These are phyloP conservation scores for Naematelia aurantialba DNA, from an alignment of 768 basidiomycete species.

Conservation along the genomic window DNA sequence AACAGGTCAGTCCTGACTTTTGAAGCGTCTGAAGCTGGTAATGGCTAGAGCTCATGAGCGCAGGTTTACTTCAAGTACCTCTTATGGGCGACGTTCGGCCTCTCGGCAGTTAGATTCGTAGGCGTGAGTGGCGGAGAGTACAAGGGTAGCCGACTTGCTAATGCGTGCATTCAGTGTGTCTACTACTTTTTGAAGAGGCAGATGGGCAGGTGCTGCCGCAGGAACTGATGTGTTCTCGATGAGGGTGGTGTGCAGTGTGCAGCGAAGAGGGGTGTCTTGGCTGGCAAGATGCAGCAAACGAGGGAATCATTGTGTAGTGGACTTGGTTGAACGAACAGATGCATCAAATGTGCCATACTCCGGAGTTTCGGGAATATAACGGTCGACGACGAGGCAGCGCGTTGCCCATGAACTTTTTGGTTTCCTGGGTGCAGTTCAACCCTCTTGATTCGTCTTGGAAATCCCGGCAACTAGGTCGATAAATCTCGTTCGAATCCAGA, in stretches of 20 bases:
- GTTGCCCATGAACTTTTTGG: neutral
- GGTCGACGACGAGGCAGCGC: neutral
- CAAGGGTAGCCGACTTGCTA: neutral
- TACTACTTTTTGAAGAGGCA: slow-evolving; percentile 43
- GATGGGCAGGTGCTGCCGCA: slow-evolving; percentile 35
- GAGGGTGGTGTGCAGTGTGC: too few relatives aligned
- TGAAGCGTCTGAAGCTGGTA: too few relatives aligned
- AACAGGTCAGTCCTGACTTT: slow-evolving; percentile 22
- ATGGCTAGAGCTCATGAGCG: neutral
- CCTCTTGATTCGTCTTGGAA: neutral
- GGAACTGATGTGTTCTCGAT: too few relatives aligned
- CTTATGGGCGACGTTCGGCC: slow-evolving; percentile 43
- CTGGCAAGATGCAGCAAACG: too few relatives aligned
- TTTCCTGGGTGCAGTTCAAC: neutral
- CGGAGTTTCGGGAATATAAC: neutral
- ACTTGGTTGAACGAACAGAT: too few relatives aligned
- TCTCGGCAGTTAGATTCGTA: slow-evolving; percentile 38
- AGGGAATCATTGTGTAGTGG: too few relatives aligned
- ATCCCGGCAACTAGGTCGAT: neutral
- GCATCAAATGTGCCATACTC: neutral
- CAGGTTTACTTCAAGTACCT: slow-evolving; percentile 40
- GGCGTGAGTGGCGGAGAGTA: slow-evolving; percentile 43
- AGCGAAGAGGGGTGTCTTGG: too few relatives aligned
- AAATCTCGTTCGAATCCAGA: neutral
- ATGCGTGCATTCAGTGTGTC: slow-evolving; percentile 24